These are phyloP conservation scores for Debaryomyces subglobosus DNA, from an alignment of 1,139 yeast genomes.

Conservation along the genomic window DNA sequence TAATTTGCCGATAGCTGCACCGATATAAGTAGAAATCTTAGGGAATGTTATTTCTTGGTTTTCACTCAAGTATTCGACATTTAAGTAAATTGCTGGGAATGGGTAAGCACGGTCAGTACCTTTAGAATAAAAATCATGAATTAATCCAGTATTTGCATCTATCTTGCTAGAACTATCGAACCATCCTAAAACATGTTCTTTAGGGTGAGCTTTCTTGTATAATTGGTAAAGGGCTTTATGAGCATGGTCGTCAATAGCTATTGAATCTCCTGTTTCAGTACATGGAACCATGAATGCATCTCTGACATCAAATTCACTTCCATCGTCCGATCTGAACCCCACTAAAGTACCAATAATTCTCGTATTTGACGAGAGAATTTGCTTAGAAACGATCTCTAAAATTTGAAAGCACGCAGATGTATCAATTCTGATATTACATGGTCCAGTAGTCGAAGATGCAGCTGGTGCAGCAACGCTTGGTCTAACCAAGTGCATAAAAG, in stretches of 20 bases:
- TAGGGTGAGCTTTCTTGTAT: constrained; percentile 79
- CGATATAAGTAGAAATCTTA: constrained; percentile 67
- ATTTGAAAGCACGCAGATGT: constrained; percentile 78
- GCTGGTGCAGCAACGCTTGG: constrained; percentile 61
- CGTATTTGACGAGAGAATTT: constrained; percentile 45
- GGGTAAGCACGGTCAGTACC: constrained; percentile 72
- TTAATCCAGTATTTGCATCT: constrained; percentile 77
- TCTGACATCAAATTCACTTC: constrained; percentile 72
- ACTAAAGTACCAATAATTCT: constrained; percentile 83
- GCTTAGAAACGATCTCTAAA: constrained; percentile 50
- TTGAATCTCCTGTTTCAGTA: constrained; percentile 72
- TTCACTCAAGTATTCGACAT: constrained; percentile 51
- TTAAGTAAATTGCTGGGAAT: constrained; percentile 78
- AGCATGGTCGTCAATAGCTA: constrained; percentile 74
- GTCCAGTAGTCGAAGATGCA: constrained; percentile 48
- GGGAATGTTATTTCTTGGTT: constrained; percentile 41
- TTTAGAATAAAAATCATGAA: constrained; percentile 82
- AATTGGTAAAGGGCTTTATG: constrained; percentile 73
- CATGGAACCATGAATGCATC: constrained; percentile 86
- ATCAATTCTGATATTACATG: constrained; percentile 59
- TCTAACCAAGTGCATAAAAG: constrained; percentile 60
- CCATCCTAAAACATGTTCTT: constrained; percentile 86
- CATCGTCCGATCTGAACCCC: constrained; percentile 85
- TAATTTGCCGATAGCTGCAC: constrained; percentile 72
- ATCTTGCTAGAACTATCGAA: constrained; percentile 69